Evolutionary conservation across 208 protist genomes (phyloP), one percentile per base, ranked within the genome.

Genomic region (Leishmania turanica): DNA sequence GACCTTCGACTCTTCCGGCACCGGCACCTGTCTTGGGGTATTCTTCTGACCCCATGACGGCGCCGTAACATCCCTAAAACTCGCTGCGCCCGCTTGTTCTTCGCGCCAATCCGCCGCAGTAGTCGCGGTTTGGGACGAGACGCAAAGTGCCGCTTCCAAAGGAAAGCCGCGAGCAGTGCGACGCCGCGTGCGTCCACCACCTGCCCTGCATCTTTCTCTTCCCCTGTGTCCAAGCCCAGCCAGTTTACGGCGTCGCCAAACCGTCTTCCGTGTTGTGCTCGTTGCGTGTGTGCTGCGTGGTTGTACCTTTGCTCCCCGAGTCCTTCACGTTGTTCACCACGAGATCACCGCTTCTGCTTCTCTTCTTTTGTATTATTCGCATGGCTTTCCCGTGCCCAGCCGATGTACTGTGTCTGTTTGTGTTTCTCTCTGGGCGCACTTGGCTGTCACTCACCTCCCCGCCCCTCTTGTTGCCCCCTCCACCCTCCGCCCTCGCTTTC

Each of bases 51-150:
- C 40, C 34, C 54, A 51, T 8, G n/a, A 31, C 15, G 6, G 34
- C 19, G 37, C 40, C 21, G 76, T 34, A 37, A 34, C 9, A 65
- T 37, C 21, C 9, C 13, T 47, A 72, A 37, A 75, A 78, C 47
- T 65, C 77, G 24, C 78, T 88, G 34, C 49, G 77, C 15, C 85
- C 85, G 3, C 85, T 88, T 15, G 74, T 84, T 40, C 70, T 85
- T 65, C 78, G 77, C 53, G 78, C 78, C 37, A 9, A 1, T 75
- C 62, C 0, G 34, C 71, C n/a, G 51, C 51, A 31, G 53, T n/a
- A n/a, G 54, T 62, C 37, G 11, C 8, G 21, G 11, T 13, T 24
- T 2, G 40, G 4, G 37, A n/a, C 1, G 51, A 73, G 34, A 79
- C 83, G 69, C 53, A 81, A 80, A 31, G 24, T 72, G 76, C 42